Conservation (phyloP, 31 red algal species). For the Odonthalia washingtoniensis region DNA sequence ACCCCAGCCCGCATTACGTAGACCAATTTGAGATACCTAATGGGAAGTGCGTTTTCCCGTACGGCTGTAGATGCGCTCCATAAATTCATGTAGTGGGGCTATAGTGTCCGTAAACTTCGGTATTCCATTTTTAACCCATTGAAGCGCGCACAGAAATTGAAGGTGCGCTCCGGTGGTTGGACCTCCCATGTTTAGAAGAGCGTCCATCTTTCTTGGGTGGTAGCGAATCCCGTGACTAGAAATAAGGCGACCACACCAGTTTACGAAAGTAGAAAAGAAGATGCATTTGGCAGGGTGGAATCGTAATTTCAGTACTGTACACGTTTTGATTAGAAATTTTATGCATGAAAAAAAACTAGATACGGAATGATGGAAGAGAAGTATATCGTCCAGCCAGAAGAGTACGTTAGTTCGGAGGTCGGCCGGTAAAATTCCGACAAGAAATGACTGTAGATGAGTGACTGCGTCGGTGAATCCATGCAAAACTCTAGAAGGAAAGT, state of each 20-base stretch:
- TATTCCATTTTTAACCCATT: not conserved
- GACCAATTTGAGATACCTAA: not conserved
- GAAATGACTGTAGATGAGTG: not conserved
- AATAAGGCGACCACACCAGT: conserved; percentile 8
- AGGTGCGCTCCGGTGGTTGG: conserved; percentile 7
- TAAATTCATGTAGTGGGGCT: not conserved
- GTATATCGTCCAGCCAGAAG: conserved; percentile 6
- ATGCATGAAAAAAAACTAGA: not conserved
- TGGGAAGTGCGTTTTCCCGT: not conserved
- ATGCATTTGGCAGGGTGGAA: not conserved
- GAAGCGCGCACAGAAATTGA: conserved; percentile 7
- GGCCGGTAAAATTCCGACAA: not conserved
- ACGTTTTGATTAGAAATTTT: not conserved
- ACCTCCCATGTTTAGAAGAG: not conserved
- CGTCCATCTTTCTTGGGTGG: not conserved
- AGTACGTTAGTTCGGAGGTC: not conserved
- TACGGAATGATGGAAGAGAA: not conserved
- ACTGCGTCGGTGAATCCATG: not conserved
- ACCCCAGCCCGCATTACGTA: not conserved
- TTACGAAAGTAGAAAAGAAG: not conserved
- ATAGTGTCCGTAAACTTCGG: not conserved
- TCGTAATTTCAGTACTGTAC: not conserved
- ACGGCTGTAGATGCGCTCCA: not conserved
- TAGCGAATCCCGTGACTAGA: not conserved
- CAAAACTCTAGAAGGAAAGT: not conserved